Conservation (phyloP, 306 rosid species). For the Pachyrhizus erosus region DNA sequence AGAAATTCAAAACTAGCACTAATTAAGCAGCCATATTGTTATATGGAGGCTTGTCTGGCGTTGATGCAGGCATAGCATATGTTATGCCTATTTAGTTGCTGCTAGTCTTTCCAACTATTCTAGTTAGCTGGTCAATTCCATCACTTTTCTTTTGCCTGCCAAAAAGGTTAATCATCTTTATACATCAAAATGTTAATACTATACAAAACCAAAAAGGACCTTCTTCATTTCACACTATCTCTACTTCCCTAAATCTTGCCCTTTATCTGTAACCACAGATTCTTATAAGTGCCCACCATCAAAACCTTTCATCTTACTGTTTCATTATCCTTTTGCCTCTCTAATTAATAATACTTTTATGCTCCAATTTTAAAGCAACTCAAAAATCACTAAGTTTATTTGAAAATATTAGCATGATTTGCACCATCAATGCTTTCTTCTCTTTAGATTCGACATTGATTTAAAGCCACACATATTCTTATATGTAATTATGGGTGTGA, state of each 20-base stretch:
- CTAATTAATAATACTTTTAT: background rate
- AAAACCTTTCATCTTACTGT: background rate
- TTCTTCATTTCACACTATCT: background rate
- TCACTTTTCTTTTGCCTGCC: conserved; percentile 20
- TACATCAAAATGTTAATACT: background rate
- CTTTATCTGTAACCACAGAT: background rate
- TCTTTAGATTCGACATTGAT: background rate
- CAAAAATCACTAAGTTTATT: background rate
- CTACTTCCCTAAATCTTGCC: no score
- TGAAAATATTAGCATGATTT: no score
- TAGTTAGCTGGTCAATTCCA: conserved; percentile 38
- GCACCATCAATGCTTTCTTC: no score
- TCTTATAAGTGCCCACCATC: background rate
- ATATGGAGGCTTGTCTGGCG: background rate
- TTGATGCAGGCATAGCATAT: conserved; percentile 18
- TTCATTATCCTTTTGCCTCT: background rate
- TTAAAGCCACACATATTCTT: no score
- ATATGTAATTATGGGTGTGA: background rate
- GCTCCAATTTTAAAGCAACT: background rate
- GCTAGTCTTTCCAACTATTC: conserved; percentile 23
- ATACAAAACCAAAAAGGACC: conserved; percentile 3
- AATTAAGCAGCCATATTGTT: background rate
- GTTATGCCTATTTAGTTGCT: background rate
- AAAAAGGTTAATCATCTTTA: conserved; percentile 22
- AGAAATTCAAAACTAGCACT: background rate